Evolutionary conservation across 1,284 basidiomycete genomes (phyloP), one percentile per base, ranked within the genome.

Genomic region (Amylostereum chailletii): DNA sequence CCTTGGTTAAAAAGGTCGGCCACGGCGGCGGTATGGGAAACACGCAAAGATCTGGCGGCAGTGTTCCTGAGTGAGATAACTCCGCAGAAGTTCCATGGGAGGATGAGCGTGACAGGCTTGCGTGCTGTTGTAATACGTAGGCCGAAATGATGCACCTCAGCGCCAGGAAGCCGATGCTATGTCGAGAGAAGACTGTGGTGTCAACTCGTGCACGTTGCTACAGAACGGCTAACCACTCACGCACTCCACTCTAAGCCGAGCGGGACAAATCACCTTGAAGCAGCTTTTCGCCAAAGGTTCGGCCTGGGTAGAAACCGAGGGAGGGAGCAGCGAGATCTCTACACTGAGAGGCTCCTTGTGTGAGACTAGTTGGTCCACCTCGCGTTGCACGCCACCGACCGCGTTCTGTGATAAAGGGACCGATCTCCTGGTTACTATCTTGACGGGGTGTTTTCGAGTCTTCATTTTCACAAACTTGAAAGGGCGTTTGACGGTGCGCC

Each of bases 81-180:
- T 3, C 62, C 62, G 34, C 56, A 62, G 46, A 64, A 64, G n/a
- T 52, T 30, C n/a, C 57, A 44, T 5, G 62, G 62, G 30, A 65
- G 48, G 32, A 53, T 58, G 42, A 66, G 54, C 29, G 60, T 62
- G 51, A 66, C 65, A 49, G 57, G 48, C 34, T 56, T 52, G 27
- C 49, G 53, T 51, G 63, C 60, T 46, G 60, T 52, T 40, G 65
- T 55, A 43, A 66, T 53, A 40, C 52, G 56, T 6, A 67, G 58
- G 31, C 62, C 56, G 48, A 67, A 65, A 19, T 54, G 52, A 46
- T 64, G 64, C 7, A 47, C 47, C 49, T 66, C 63, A 2, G 55
- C 64, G 30, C 53, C 53, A 0, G 56, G 50, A 10, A 53, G 55
- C 44, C 62, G 62, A 55, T 49, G 45, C 62, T 67, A 42, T n/a